These are phyloP conservation scores for Kuraishia floccosa DNA, from an alignment of 805 yeast species.

Conservation along the genomic window DNA sequence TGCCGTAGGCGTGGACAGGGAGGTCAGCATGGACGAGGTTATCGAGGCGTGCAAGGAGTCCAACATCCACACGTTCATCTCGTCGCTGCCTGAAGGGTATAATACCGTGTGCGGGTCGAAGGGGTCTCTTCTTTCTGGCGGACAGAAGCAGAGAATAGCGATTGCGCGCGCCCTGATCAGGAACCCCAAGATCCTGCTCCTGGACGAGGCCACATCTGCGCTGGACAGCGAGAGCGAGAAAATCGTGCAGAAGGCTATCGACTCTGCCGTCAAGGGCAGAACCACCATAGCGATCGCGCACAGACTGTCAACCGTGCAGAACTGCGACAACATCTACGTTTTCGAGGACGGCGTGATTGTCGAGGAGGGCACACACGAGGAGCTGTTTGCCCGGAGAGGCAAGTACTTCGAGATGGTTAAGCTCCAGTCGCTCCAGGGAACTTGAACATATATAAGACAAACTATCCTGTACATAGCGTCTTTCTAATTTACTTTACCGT, in stretches of 20 bases:
- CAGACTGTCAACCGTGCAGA: constrained; percentile 42
- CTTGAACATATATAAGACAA: too few species aligned
- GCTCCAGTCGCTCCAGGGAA: constrained; percentile 20
- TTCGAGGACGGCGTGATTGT: constrained; percentile 37
- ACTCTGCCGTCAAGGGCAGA: constrained; percentile 18
- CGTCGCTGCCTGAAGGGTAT: constrained; percentile 47
- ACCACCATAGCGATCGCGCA: constrained; percentile 50
- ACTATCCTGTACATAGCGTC: too few species aligned
- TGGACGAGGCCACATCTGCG: constrained; percentile 66
- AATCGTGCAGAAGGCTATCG: constrained; percentile 26
- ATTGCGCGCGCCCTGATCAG: constrained; percentile 66
- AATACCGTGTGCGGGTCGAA: constrained; percentile 45
- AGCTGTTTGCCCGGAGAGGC: constrained; percentile 17
- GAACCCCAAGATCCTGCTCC: constrained; percentile 47
- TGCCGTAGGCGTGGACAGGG: constrained; percentile 6
- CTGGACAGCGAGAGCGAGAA: constrained; percentile 33
- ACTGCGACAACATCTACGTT: constrained; percentile 44
- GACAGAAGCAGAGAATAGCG: constrained; percentile 70
- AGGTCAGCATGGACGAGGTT: too few species aligned
- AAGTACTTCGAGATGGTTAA: constrained; percentile 19
- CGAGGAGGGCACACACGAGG: constrained; percentile 29
- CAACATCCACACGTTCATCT: constrained; percentile 45
- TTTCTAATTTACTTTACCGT: too few species aligned
- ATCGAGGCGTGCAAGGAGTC: constrained; percentile 37
- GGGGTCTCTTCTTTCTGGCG: constrained; percentile 57